These are phyloP conservation scores for Chalara sp. DNA, from an alignment of 2,329 filamentous ascomycete genomes.

Conservation along the genomic window DNA sequence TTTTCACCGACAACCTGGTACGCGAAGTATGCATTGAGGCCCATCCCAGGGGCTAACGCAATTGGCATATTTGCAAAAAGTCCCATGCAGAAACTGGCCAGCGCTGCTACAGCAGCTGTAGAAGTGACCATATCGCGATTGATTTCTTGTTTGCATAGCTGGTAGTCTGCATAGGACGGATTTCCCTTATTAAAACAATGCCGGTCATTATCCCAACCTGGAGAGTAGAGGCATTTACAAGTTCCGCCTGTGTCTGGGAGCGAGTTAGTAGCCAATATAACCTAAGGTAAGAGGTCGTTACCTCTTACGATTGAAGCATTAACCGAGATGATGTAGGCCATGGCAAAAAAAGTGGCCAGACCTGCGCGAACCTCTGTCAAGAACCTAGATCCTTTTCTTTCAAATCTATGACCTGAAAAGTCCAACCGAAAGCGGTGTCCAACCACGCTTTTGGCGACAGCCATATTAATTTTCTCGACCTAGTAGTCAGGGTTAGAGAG, in stretches of 20 bases:
- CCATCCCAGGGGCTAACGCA: constrained; percentile 68
- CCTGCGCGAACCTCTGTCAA: constrained; percentile 80
- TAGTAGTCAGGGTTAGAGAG: constrained; percentile 6
- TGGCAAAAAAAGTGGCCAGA: constrained; percentile 63
- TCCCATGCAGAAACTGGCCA: constrained; percentile 80
- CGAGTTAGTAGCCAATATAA: constrained; percentile 59
- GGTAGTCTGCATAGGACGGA: constrained; percentile 61
- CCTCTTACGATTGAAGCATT: constrained; percentile 39
- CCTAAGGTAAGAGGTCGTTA: constrained; percentile 27
- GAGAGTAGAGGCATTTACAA: constrained; percentile 13
- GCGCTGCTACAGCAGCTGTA: constrained; percentile 73
- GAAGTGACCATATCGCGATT: constrained; percentile 71
- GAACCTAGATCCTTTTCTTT: constrained; percentile 60
- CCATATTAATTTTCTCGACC: constrained; percentile 26
- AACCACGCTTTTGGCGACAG: constrained; percentile 56
- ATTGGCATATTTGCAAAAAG: constrained; percentile 71
- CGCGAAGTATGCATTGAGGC: constrained; percentile 81
- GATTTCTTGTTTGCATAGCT: constrained; percentile 49
- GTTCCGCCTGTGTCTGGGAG: constrained; percentile 34
- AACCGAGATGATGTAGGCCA: constrained; percentile 70
- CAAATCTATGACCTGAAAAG: constrained; percentile 62
- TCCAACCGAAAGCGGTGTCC: constrained; percentile 75
- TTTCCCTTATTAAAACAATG: constrained; percentile 14
- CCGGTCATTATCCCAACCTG: constrained; percentile 30
- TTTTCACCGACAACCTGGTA: constrained; percentile 71